Base-by-base conservation (phyloP, 2,329 filamentous ascomycete species). In the Cercospora janseana region DNA sequence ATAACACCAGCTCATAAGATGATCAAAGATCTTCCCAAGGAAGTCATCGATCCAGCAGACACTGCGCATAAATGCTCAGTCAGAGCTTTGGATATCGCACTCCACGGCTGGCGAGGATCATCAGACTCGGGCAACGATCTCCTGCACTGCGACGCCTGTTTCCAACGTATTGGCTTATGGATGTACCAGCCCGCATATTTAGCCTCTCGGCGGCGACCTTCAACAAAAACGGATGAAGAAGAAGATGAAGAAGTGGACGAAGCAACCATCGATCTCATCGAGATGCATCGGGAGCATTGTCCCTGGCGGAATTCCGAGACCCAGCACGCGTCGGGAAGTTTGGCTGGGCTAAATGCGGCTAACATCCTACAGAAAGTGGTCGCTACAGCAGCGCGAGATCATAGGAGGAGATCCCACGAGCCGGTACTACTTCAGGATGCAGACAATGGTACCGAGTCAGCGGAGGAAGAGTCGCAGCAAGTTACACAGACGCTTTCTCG, bases 81-180 rank as follows among this genome's bases (percentile, higher is more conserved):
- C 12, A 63, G 60, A 51, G 61, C 63, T 10, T 60, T 71, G 16
- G 49, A 61, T 8, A 63, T 69, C 5, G 66, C 74, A 3, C 60
- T 77, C 15, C 74, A 73, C 52, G 75, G 75, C 52, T 78, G 75
- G 75, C 64, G 66, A n/a, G 74, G 72, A 70, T 76, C 65, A 70
- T 82, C 62, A 69, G 83, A 65, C 48, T 72, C 81, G 1, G 80
- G 86, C 16, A 82, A 85, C 31, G 86, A 88, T 53, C 80, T 92
- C 12, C 84, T 87, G 4, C 83, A 83, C 4, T 98, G 93, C 68
- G 79, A 85, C 51, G 87, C 88, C 15, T 98, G 93, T 66, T 87
- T 95, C 63, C 83, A 93, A 52, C 83, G 91, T 1, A 76, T 97
- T 0, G 93, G 93, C 0, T 76, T 98, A 2, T 98, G 93, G 93